Evolutionary conservation across 2,329 filamentous ascomycete genomes (phyloP).

Genomic region (Aspergillus luchuensis): DNA sequence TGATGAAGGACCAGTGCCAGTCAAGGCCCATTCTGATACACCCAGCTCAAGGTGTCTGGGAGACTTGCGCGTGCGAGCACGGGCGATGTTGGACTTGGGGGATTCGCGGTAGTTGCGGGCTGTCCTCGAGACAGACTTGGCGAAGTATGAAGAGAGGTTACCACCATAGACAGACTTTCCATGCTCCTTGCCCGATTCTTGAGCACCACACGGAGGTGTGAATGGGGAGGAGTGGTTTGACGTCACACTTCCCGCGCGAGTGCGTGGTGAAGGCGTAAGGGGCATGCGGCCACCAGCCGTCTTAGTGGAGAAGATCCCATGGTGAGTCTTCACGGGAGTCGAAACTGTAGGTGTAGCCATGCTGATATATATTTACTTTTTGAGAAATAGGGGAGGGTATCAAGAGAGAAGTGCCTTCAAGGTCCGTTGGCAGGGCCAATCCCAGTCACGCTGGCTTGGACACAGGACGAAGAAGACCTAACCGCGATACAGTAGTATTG

Average conservation of each 20-base stretch:
- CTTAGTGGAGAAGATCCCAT: constrained; percentile 86
- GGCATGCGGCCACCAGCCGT: constrained; percentile 94
- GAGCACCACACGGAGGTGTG: constrained; percentile 67
- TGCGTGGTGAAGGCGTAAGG: constrained; percentile 84
- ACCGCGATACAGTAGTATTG: constrained; percentile 17
- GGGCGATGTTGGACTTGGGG: constrained; percentile 48
- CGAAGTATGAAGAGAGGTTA: constrained; percentile 77
- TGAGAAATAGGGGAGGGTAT: constrained; percentile 1
- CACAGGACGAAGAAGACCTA: constrained; percentile 16
- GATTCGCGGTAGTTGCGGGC: constrained; percentile 71
- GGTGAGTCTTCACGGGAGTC: constrained; percentile 93
- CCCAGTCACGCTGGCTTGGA: constrained; percentile 13
- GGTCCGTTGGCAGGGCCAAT: constrained; percentile 14
- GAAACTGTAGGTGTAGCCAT: constrained; percentile 86
- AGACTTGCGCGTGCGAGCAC: constrained; percentile 50
- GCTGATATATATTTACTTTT: constrained; percentile 34
- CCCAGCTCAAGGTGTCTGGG: constrained; percentile 87
- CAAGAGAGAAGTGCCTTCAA: constrained; percentile 27
- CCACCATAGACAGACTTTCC: constrained; percentile 74
- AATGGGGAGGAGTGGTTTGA: constrained; percentile 70
- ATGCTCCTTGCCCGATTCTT: constrained; percentile 56
- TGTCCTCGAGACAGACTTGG: constrained; percentile 59
- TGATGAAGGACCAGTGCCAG: constrained; percentile 68
- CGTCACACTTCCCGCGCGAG: constrained; percentile 54
- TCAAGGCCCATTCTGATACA: constrained; percentile 88